Base-by-base conservation (phyloP, 2,329 filamentous ascomycete genomes). In the Blastomyces silverae region DNA sequence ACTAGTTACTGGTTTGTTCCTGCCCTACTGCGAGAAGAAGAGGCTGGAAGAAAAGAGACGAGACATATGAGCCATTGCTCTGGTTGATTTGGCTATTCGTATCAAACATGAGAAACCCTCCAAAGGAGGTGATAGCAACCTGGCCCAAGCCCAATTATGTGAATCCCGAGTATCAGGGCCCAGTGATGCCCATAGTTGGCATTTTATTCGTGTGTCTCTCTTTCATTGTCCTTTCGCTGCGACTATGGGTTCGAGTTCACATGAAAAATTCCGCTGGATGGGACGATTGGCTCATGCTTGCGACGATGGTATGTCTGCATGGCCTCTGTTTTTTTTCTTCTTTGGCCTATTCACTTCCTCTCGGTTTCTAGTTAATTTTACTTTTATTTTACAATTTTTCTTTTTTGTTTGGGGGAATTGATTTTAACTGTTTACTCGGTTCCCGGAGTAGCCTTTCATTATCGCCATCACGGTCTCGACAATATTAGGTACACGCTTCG, bases 81-180 rank as follows among this genome's bases (percentile, higher is more conserved):
- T 59, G 15, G 17, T 59, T 61, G n/a, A 11, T 25, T 22, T 31
- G 37, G 11, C 28, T 52, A 25, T 13, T 11, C n/a, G 31, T 28
- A 31, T 22, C 11, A 25, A 65, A 31, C n/a, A 69, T 69, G 67
- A 67, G 65, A 62, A 59, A 61, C 31, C 67, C 68, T 20, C 68
- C 68, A 50, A 67, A 64, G 52, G 58, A 65, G 62, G 67, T 68
- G 22, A 48, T 66, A n/a, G 50, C 39, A 7, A 42, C 70, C 44
- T 75, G 72, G 72, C 73, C 73, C 2, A 66, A 68, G 61, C 73
- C 73, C n/a, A 74, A 75, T 62, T 74, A 70, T 68, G 66, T 71
- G 56, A 63, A 75, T 57, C 73, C 73, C 22, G 66, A 69, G 25
- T 71, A 65, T 37, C 63, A 69, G 65, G 73, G 73, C 13, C 67